Conservation (phyloP, 768 basidiomycete genomes). For the Strobilomyces dryophilus region DNA sequence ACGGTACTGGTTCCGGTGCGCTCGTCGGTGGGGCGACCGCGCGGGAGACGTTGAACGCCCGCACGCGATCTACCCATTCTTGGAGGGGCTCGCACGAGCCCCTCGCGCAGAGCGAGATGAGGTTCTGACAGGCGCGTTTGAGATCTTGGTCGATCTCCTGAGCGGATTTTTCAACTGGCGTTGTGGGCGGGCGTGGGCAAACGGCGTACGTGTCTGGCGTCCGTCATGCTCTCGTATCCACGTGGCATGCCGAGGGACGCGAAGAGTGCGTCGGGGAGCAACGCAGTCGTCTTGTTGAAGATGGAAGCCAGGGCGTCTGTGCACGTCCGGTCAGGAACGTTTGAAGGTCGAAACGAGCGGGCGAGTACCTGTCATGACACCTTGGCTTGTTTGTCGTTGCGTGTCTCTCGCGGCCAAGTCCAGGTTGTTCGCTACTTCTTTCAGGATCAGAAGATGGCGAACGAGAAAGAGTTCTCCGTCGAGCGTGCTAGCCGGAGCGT, state of each 20-base stretch:
- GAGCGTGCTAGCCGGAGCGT: slow-evolving; percentile 40
- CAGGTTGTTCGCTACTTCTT: slow-evolving; percentile 80
- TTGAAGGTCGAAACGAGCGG: not conserved
- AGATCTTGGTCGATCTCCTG: slow-evolving; percentile 87
- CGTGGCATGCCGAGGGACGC: slow-evolving; percentile 64
- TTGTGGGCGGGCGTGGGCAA: not conserved
- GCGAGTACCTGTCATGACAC: slow-evolving; percentile 56
- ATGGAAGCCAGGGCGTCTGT: slow-evolving; percentile 31
- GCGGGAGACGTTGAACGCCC: slow-evolving; percentile 29
- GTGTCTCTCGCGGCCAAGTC: slow-evolving; percentile 54
- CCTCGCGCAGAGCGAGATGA: slow-evolving; percentile 62
- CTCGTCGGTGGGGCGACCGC: slow-evolving; percentile 14
- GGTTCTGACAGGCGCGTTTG: slow-evolving; percentile 78
- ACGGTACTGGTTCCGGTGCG: slow-evolving; percentile 13
- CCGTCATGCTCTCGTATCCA: slow-evolving; percentile 56
- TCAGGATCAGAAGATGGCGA: slow-evolving; percentile 84
- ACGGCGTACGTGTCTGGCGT: slow-evolving; percentile 64
- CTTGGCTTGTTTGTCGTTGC: slow-evolving; percentile 40
- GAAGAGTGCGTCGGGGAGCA: slow-evolving; percentile 67
- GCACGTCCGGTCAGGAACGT: slow-evolving; percentile 3
- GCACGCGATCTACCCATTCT: slow-evolving; percentile 57
- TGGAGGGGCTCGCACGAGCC: slow-evolving; percentile 57
- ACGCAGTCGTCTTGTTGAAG: slow-evolving; percentile 30
- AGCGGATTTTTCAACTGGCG: not conserved
- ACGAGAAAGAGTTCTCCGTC: slow-evolving; percentile 88